Base-by-base conservation (phyloP, 2,329 filamentous ascomycete genomes). In the Phaeophleospora eucalypticola region DNA sequence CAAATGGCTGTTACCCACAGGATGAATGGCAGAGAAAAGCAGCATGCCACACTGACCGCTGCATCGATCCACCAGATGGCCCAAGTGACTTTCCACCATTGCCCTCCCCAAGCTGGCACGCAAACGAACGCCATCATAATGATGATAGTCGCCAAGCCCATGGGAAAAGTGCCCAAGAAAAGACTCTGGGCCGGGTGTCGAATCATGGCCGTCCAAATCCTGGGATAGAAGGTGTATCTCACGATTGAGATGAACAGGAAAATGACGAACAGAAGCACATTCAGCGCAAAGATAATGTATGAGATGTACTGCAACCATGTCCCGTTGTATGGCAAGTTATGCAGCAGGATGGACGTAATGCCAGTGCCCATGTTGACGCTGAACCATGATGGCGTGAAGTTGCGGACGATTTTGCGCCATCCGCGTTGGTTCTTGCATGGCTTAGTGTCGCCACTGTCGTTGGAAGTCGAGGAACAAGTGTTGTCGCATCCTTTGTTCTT, bases 131-230 rank as follows among this genome's bases (percentile, higher is more conserved):
- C 51, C 33, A 10, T 37, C 35, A 8, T 9, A 16, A 37, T 19
- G 4, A 64, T 42, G 24, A 64, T 54, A 18, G 61, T 64, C n/a
- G 58, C 61, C 20, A 64, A 55, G 2, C 59, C 60, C 56, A 64
- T 61, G 0, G 61, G 61, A 35, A 64, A 49, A n/a, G 59, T 61
- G 1, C 68, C 84, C 3, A 88, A 67, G 54, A 87, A 88, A 43
- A 88, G 71, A 1, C 79, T 82, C 58, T 88, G 81, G 1, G 75
- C 76, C 0, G 81, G 82, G 60, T 88, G 81, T 2, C 71, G 68
- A 29, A 87, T 75, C 83, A 88, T 85, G 14, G 76, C 78, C 0
- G 48, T 59, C 76, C 82, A 87, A 21, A 86, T 81, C 48, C 78
- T 73, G 0, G 83, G 84, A 57, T 84, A 87, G 1, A 86, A 58